Base-by-base conservation (phyloP, 2,329 filamentous ascomycete genomes). In the Penicillium sp. region DNA sequence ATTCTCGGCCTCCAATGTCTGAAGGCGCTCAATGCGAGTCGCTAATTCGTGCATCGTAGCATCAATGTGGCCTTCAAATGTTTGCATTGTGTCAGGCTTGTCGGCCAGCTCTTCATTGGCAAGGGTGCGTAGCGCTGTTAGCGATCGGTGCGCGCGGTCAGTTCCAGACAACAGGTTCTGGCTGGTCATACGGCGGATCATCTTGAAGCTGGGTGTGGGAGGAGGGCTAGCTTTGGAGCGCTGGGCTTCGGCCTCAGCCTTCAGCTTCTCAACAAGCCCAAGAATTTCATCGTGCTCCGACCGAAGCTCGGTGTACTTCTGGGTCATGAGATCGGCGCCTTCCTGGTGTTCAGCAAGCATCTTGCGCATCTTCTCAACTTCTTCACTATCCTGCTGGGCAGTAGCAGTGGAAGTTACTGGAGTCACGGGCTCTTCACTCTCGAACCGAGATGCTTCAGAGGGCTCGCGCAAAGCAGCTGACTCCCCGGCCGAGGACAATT, bases 21-120 rank as follows among this genome's bases (percentile, higher is more conserved):
- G 85, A 36, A 95, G 89, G 17, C 89, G 81, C 61, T 96, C 89
- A 26, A 89, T 89, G 28, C 89, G 80, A 7, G 75, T 75, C 48
- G 95, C 84, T 22, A 98, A 73, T 60, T 98, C 92, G 53, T 92
- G 85, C 81, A 95, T 90, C 41, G 90, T 87, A 2, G 86, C 77
- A 56, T 92, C 92, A 28, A 98, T 70, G 59, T 95, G 93, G 32
- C 92, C 70, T 60, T 96, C 92, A 55, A 96, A 96, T 58, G 80
- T 90, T 54, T 95, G 87, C 75, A 93, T 84, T 1, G 82, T 77
- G 51, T 95, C 90, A 0, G 87, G 85, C 39, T 85, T 75, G 10
- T 76, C 69, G 47, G 92, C 86, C 47, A 98, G 86, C 55, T 88
- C 85, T 51, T 96, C 89, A 0, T 80, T 67, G 2, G 88, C 89